These are phyloP conservation scores for Bipolaris oryzae DNA, from an alignment of 2,329 filamentous ascomycete genomes.

Conservation along the genomic window DNA sequence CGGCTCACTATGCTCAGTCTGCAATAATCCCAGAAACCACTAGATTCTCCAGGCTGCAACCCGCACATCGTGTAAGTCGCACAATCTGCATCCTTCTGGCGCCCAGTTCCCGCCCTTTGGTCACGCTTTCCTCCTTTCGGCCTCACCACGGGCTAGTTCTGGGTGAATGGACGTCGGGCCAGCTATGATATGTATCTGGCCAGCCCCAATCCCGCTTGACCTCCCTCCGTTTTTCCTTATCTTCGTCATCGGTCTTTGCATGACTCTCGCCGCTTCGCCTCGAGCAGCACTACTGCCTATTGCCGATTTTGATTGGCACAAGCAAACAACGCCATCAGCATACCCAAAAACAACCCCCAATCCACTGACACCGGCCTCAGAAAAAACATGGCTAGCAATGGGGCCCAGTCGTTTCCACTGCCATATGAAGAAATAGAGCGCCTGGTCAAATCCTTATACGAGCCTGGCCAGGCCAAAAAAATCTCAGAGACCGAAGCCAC, in stretches of 20 bases:
- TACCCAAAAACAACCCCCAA: neutral
- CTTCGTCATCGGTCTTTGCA: neutral
- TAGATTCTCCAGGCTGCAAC: neutral
- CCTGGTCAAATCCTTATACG: slow-evolving; percentile 60
- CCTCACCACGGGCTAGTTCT: slow-evolving; percentile 1
- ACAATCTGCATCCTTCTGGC: neutral
- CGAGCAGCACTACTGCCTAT: neutral
- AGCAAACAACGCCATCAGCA: neutral
- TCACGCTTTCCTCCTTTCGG: slow-evolving; percentile 12
- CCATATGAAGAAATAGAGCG: slow-evolving; percentile 46
- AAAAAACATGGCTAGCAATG: slow-evolving; percentile 30
- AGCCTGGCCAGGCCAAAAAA: slow-evolving; percentile 54
- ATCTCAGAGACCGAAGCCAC: slow-evolving; percentile 69
- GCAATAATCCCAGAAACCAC: neutral
- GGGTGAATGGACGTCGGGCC: slow-evolving; percentile 4
- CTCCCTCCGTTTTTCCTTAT: neutral
- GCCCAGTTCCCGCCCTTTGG: neutral
- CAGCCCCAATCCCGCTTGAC: neutral
- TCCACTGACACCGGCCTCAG: neutral
- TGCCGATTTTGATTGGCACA: neutral
- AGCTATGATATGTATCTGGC: neutral
- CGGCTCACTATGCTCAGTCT: slow-evolving; percentile 1
- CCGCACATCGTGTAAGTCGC: slow-evolving; percentile 1
- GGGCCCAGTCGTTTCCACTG: slow-evolving; percentile 32
- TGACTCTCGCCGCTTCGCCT: neutral